Evolutionary conservation across 2,329 filamentous ascomycete species (phyloP), one percentile per base, ranked within the genome.

Genomic region (Calonectria pseudoreteaudii): DNA sequence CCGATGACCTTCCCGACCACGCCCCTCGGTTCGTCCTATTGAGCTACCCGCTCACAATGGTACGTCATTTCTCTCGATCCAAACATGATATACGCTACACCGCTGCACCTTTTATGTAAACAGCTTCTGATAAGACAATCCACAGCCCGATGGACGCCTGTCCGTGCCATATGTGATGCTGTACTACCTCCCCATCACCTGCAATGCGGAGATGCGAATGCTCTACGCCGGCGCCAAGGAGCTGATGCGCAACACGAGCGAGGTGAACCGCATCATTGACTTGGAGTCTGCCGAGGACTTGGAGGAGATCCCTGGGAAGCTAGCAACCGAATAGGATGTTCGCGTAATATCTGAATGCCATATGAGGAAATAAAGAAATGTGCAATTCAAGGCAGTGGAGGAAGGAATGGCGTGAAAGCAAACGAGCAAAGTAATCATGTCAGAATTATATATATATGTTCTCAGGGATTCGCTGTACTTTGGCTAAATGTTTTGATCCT

Each of bases 151-250:
- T 67, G 97, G 97, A 71, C 93, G 97, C 34, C 85, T 95, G 53
- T 94, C 95, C 7, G 95, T 98, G 4, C 97, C 97, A 13, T 99
- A 99, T 84, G 95, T 98, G 60, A 91, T 98, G 83, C 87, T 99
- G 28, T 98, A 98, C 88, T 98, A 98, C 86, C 92, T 98, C 28
- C 97, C 97, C 10, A 94, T 93, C 66, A 98, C 96, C 64, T 97
- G 95, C 86, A 98, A 98, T 84, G 91, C 90, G 78, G 94, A 96
- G 82, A 88, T 94, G 82, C 92, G 95, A 79, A 98, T 98, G 97
- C 88, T 97, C 83, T 99, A 98, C 84, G 97, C 97, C 36, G 94
- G 96, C 49, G 97, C 97, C 53, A 98, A 98, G 86, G 97, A 99
- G 87, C 86, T 98, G 84, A 95, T 98, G 93, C 92, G 96, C 77